Base-by-base conservation (phyloP, 2,329 filamentous ascomycete species). In the Cladosporium sp. region DNA sequence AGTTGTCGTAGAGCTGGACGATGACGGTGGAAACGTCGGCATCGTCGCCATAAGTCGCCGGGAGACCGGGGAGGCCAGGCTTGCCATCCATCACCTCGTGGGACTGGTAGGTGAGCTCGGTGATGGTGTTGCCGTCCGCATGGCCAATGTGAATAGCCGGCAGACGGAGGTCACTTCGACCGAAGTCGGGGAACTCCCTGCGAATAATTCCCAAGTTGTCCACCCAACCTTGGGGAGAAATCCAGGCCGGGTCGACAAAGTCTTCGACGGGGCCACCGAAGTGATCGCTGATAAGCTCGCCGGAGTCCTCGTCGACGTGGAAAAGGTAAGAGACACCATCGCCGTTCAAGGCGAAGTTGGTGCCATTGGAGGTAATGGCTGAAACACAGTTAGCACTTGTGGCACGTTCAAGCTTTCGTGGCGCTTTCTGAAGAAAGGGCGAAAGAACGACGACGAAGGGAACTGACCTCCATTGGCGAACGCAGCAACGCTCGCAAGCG, bases 161-260 rank as follows among this genome's bases (percentile, higher is more conserved):
- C 2, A 77, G 68, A 3, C 83, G 75, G 56, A 83, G 82, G 59
- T 86, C 83, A 13, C 82, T 82, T 7, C 82, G 75, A 1, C 83
- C 82, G 4, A 82, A 68, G 53, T 86, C 82, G 1, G 83, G 83
- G 48, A 83, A 84, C 60, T 85, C 83, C 22, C 83, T 76, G 13
- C 79, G 75, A 13, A 75, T 62, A 37, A 78, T 80, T 9, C 74
- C 75, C 30, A 74, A 64, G 43, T 71, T 61, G 27, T 74, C 67
- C 30, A 75, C 69, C 82, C 82, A 85, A 39, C 83, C 83, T 15
- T 73, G 63, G 3, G 65, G 57, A 1, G 58, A 55, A 8, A 71
- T 63, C 3, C 56, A 61, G 32, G 73, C 69, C 1, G 71, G 68
- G 0, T 74, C 72, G 1, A 77, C 70, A 13, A 78, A 73, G 43